phyloP scores from a whole-genome alignment of 139 green algal species.

The Picochlorum costavermella region DNA sequence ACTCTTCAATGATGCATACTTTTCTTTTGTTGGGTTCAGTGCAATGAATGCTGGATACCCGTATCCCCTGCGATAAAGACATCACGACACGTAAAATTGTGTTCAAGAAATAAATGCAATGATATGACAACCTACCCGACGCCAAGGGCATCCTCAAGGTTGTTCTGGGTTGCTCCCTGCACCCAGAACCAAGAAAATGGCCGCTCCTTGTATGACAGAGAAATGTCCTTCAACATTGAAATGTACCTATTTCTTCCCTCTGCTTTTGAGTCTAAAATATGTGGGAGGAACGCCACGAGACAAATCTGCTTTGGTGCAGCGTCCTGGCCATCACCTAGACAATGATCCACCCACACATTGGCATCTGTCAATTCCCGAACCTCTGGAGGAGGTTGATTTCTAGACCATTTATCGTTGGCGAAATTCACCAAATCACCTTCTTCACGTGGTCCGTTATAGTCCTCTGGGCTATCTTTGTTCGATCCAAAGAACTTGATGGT shows the following conservation, averaged over 20 bases:
- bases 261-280: constrained; percentile 82
- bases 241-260: constrained; percentile 59
- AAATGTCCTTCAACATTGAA: constrained; percentile 48
- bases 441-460: constrained; percentile 72
- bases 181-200: constrained; percentile 75
- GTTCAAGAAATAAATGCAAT: constrained; percentile 17
- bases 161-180: constrained; percentile 51
- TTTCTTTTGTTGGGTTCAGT: constrained; percentile 47
- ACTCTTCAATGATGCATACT: constrained; percentile 24
- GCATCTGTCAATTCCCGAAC: constrained; percentile 58
- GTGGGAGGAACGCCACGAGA: constrained; percentile 78
- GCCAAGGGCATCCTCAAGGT: constrained; percentile 63
- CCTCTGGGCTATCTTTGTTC: constrained; percentile 62
- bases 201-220: constrained; percentile 59
- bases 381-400: constrained; percentile 46
- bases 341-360: constrained; percentile 50
- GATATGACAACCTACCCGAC: constrained; percentile 40
- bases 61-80: constrained; percentile 18
- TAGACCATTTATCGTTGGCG: constrained; percentile 33
- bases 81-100: background rate
- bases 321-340: constrained; percentile 34
- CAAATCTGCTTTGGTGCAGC: constrained; percentile 57
- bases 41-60: constrained; percentile 71
- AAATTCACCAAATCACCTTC: constrained; percentile 44
- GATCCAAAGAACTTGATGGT: constrained; percentile 84